Evolutionary conservation across 2,329 filamentous ascomycete genomes (phyloP).

Genomic region (Graphiopsis chlorocephala): DNA sequence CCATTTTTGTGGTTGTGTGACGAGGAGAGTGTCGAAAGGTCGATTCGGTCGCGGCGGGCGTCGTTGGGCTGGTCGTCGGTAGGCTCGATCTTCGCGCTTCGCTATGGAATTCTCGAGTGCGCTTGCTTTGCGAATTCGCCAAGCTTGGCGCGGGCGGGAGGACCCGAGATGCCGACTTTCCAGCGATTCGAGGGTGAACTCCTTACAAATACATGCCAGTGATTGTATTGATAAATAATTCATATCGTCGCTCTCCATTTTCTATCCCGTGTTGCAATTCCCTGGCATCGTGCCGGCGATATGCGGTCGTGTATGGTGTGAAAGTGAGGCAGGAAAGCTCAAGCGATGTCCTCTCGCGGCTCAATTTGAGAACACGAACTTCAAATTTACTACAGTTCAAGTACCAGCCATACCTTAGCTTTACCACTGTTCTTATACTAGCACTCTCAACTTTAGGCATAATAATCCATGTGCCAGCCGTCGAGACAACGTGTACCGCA

Average conservation of each 20-base stretch:
- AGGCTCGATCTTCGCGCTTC: background rate
- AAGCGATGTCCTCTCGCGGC: background rate
- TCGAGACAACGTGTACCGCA: too few relatives aligned
- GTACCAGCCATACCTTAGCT: background rate
- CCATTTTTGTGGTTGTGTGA: slow-evolving; percentile 48
- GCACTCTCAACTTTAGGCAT: background rate
- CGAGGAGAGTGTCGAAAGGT: slow-evolving; percentile 5
- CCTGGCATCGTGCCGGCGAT: background rate
- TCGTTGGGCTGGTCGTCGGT: slow-evolving; percentile 15
- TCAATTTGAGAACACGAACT: background rate
- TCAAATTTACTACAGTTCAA: background rate
- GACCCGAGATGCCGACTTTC: background rate
- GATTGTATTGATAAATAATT: background rate
- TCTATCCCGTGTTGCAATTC: background rate
- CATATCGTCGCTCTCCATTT: background rate
- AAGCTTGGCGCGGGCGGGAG: background rate
- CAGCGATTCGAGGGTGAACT: background rate
- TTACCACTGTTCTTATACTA: background rate
- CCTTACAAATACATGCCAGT: background rate
- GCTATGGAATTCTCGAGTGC: background rate
- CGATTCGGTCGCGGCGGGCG: slow-evolving; percentile 13
- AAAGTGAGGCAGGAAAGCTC: background rate
- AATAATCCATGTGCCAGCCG: background rate
- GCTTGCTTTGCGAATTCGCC: background rate
- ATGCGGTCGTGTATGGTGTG: background rate